phyloP scores from a whole-genome alignment of 1,139 yeast species.

The Magnusiomyces tetraspermus region DNA sequence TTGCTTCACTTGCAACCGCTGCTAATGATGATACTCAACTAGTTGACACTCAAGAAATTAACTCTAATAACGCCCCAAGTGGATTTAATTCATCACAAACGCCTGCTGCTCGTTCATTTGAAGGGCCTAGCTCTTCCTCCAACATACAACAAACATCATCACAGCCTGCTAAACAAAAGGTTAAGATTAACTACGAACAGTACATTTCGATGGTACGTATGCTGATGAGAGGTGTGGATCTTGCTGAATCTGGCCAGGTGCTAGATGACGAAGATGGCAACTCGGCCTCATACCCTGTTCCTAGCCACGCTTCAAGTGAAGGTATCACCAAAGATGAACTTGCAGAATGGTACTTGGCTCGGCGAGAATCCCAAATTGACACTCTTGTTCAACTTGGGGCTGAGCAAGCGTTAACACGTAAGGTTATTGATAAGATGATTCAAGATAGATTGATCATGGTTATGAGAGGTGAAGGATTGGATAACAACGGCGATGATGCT shows the following conservation, averaged over 20 bases:
- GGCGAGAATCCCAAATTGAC: constrained; percentile 60
- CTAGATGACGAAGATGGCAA: constrained; percentile 37
- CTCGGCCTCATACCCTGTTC: constrained; percentile 10
- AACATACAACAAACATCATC: constrained; percentile 12
- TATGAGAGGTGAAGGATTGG: constrained; percentile 51
- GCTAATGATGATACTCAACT: constrained; percentile 10
- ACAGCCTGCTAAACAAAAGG: constrained; percentile 28
- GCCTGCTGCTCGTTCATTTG: not conserved
- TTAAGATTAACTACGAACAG: constrained; percentile 72
- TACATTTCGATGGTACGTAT: constrained; percentile 77
- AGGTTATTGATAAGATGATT: constrained; percentile 75
- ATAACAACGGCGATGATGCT: constrained; percentile 27
- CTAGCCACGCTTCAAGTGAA: constrained; percentile 33
- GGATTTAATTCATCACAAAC: constrained; percentile 8
- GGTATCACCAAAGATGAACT: constrained; percentile 67
- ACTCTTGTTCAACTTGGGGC: constrained; percentile 62
- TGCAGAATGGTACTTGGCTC: constrained; percentile 71
- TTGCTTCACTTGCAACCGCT: constrained; percentile 1
- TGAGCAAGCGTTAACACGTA: constrained; percentile 64
- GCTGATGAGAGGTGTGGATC: constrained; percentile 42
- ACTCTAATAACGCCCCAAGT: constrained; percentile 1
- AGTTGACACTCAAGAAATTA: constrained; percentile 7
- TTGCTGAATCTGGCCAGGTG: constrained; percentile 34
- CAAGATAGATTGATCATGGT: constrained; percentile 81
- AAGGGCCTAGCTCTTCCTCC: constrained; percentile 6